Conservation (phyloP, 257 asterid genomes). For the Mentha longifolia region DNA sequence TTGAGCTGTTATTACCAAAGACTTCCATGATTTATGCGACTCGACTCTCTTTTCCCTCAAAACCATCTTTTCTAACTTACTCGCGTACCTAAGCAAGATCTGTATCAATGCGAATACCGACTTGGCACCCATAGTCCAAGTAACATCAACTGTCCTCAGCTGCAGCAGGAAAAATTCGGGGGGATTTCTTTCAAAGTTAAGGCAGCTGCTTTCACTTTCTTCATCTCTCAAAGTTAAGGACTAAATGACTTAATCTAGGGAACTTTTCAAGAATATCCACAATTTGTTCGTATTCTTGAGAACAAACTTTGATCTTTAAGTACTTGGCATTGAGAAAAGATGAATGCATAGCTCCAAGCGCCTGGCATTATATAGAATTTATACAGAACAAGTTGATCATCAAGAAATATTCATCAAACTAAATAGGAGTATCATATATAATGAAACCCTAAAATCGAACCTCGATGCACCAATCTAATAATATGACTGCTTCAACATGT, state of each 20-base stretch:
- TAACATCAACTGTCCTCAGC: not conserved
- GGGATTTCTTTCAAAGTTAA: not conserved
- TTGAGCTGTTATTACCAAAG: not conserved
- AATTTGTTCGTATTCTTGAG: not conserved
- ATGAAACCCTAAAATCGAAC: not conserved
- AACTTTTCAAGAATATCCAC: not conserved
- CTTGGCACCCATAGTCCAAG: not conserved
- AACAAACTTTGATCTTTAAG: not conserved
- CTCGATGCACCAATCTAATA: not conserved
- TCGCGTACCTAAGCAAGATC: not conserved
- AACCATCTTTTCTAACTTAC: not conserved
- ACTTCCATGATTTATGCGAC: not conserved
- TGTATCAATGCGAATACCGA: not conserved
- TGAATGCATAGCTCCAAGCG: not conserved
- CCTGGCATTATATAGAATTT: too few species aligned
- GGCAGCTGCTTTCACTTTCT: not conserved
- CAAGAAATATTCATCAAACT: too few species aligned
- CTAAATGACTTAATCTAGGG: not conserved
- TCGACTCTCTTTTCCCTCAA: not conserved
- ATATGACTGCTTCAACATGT: too few species aligned
- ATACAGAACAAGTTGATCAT: too few species aligned
- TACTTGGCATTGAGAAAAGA: not conserved
- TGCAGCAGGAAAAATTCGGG: not conserved
- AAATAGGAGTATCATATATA: too few species aligned
- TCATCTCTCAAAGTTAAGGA: not conserved